Base-by-base conservation (phyloP, 805 yeast species). In the Clavispora santaluciae region DNA sequence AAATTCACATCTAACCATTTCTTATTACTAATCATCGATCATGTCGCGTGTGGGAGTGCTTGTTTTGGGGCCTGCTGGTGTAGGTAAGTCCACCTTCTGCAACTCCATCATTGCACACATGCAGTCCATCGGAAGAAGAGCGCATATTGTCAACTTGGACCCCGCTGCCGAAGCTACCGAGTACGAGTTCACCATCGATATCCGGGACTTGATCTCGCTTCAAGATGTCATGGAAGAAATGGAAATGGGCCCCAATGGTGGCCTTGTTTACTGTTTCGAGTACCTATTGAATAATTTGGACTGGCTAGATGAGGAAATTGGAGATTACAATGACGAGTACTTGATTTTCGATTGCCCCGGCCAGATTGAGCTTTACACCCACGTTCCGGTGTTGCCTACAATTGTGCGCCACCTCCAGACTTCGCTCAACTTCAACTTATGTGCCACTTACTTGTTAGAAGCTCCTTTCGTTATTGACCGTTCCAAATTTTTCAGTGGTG, bases 41-140 rank as follows among this genome's bases (percentile, higher is more conserved):
- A 91, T 93, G 99, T 88, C 97, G 3, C 75, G 96, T 66, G 96
- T 89, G 2, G 99, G 98, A 43, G 91, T 88, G 10, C 68, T 93
- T 47, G 96, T 90, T 1, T 64, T 93, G 49, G 99, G 99, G 1
- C 99, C 99, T 15, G 99, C 99, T 1, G 99, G 99, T 28, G 98
- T 86, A 8, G 99, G 99, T 9, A 91, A 73, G 62, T 80, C 93
- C 35, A 88, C 99, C 0, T 93, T 91, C 57, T 91, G 98, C 66
- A 86, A 87, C 55, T 72, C 95, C 3, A 75, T 93, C 45, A 83
- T 93, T 34, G 66, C 91, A 1, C 85, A 91, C 61, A 85, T 93
- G 81, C 95, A 89, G 60, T 75, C 88, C 15, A 74, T 86, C 25
- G 98, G 98, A 1, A 80, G 99, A 47, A 71, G 95, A 26, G 97